A percentile compares a stretch with the other conserved stretches of the same genome.
Conservation (phyloP, 169 alveolate species). For the Plasmodium chabaudi region DNA sequence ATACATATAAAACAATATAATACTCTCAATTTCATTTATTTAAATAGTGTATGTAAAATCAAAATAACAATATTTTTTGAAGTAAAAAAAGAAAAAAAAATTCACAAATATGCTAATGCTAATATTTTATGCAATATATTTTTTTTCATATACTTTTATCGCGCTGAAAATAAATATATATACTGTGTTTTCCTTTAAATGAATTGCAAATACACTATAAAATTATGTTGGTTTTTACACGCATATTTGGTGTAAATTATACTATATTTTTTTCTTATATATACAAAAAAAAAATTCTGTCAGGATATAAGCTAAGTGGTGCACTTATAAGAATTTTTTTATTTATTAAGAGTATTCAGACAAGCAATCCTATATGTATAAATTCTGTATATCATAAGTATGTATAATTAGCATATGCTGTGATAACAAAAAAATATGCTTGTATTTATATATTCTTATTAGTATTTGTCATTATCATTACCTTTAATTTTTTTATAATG, state of each 20-base stretch:
- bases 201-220: conserved; percentile 9
- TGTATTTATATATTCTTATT: conserved; percentile 18
- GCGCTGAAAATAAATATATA: conserved; percentile 10
- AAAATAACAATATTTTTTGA: conserved; percentile 39
- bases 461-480: conserved; percentile 11
- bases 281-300: conserved; percentile 70
- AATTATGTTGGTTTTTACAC: not conserved
- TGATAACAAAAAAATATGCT: conserved; percentile 20
- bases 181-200: conserved; percentile 1
- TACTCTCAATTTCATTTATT: conserved; percentile 9
- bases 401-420: not conserved
- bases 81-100: conserved; percentile 25
- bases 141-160: conserved; percentile 12
- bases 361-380: conserved; percentile 43
- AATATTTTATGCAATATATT: conserved; percentile 9
- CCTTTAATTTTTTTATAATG: conserved; percentile 1
- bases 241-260: conserved; percentile 40
- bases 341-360: conserved; percentile 26
- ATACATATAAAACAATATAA: conserved; percentile 2
- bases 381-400: conserved; percentile 35
- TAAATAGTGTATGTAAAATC: not conserved
- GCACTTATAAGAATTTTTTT: conserved; percentile 52
- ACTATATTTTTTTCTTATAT: conserved; percentile 7
- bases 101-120: conserved; percentile 25
- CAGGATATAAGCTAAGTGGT: conserved; percentile 74